Base-by-base conservation (phyloP, 1,284 basidiomycete species). In the Puccinia novopanici region DNA sequence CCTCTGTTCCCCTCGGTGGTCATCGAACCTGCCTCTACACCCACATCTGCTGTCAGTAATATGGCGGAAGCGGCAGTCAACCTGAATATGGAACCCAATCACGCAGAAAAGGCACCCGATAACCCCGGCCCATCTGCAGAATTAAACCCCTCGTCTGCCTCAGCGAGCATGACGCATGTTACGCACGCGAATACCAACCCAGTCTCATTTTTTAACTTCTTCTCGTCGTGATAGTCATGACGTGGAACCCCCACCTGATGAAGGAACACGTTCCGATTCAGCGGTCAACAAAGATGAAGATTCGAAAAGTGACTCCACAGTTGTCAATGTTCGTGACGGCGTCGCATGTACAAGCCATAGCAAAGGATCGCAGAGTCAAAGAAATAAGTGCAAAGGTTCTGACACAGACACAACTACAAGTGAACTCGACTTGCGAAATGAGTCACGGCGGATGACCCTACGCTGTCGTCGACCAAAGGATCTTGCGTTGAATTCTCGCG, bases 321-420 rank as follows among this genome's bases (percentile, higher is more conserved):
- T 80, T 40, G 70, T 80, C 19, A 73, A 80, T 72, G 68, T 72
- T 50, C 78, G 70, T 27, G 42, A 45, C 27, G 24, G 34, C 37
- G 37, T 42, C 34, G 54, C 52, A 9, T 15, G n/a, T 59, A 19
- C 54, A 45, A 42, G 52, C 40, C 71, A 42, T 73, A 30, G 59
- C 22, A 52, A 52, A 52, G 59, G 17, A 65, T 65, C 74, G 17
- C 70, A 73, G 22, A 59, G 42, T 67, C 68, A 34, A 30, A 30
- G 59, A 42, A 59, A 72, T 24, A 72, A 73, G 50, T 68, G 54
- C n/a, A 37, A 24, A 42, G 55, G 19, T 27, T 80, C 78, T 34
- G 78, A 73, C 57, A 73, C 70, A 42, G 78, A 80, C 30, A 80
- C 78, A 17, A 80, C 68, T 61, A 59, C 68, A 24, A 80, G 78